Percentiles rank a stretch among this genome's conserved stretches.
Conservation (phyloP, 169 alveolate genomes). For the Cryptosporidium sp. region DNA sequence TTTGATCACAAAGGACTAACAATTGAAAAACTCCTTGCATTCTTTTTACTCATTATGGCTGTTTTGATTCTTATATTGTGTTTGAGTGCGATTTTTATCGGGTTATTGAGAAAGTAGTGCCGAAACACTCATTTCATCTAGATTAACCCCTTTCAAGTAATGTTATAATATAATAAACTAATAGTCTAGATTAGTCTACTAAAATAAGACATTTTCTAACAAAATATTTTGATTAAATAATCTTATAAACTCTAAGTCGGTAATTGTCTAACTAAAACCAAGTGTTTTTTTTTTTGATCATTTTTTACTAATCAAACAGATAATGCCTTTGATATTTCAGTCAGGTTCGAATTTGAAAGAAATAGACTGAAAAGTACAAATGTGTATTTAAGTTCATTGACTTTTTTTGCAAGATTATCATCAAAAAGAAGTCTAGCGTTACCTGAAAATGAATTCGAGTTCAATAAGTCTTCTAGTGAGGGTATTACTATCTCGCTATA, state of each 20-base stretch:
- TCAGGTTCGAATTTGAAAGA: slow-evolving; percentile 24
- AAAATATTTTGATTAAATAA: too few relatives aligned
- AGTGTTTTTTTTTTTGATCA: too few relatives aligned
- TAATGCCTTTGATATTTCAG: slow-evolving; percentile 19
- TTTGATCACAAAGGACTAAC: slow-evolving; percentile 54
- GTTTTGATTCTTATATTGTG: slow-evolving; percentile 31
- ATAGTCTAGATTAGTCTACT: background rate
- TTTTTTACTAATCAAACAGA: background rate
- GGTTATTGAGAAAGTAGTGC: background rate
- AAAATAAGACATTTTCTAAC: background rate
- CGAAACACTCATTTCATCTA: too few relatives aligned
- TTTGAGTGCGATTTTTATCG: slow-evolving; percentile 51
- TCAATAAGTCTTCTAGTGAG: slow-evolving; percentile 23
- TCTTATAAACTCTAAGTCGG: background rate
- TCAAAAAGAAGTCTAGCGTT: slow-evolving; percentile 58
- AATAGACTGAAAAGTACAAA: slow-evolving; percentile 24
- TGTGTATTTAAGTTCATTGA: slow-evolving; percentile 55
- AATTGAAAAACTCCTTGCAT: slow-evolving; percentile 37
- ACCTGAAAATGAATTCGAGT: slow-evolving; percentile 31
- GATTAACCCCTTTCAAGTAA: background rate
- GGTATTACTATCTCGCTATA: slow-evolving; percentile 46
- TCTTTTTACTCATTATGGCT: slow-evolving; percentile 20
- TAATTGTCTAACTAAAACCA: background rate
- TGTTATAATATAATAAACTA: too few relatives aligned
- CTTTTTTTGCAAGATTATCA: slow-evolving; percentile 39